phyloP scores from a whole-genome alignment of 148 eudicot species.

The Polygonum aviculare region DNA sequence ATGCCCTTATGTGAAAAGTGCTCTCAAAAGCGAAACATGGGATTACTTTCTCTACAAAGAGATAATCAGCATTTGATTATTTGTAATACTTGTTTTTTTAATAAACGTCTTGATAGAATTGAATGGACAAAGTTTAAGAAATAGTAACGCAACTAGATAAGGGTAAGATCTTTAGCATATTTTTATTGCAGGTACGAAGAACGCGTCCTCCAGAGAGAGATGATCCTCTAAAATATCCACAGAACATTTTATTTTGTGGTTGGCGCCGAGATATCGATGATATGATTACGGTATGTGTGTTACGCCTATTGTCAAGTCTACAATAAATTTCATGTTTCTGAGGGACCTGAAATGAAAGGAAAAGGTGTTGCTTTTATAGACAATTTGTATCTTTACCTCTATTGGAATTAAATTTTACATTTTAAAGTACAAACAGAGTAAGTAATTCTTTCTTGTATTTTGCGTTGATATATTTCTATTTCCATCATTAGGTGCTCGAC shows the following conservation, averaged over 20 bases:
- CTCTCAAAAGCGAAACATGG: neutral
- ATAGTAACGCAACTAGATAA: neutral
- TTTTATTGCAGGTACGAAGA: neutral
- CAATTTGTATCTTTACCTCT: neutral
- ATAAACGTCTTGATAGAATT: neutral
- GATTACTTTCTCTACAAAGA: neutral
- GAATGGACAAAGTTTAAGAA: neutral
- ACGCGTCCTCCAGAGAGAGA: constrained; percentile 3
- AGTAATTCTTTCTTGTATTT: neutral
- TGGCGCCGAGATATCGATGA: constrained; percentile 12
- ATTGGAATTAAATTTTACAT: neutral
- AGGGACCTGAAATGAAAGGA: neutral
- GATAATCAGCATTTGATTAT: neutral
- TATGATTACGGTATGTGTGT: constrained; percentile 3
- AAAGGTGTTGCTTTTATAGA: neutral
- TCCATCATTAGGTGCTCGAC: constrained; percentile 53
- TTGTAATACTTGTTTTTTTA: neutral
- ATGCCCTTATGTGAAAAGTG: neutral
- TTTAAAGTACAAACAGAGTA: neutral
- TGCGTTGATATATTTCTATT: neutral
- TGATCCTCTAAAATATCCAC: constrained; percentile 8
- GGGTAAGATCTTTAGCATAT: neutral
- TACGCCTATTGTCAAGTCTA: neutral
- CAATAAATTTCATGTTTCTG: neutral
- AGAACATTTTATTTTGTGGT: constrained; percentile 9